Evolutionary conservation across 2,329 filamentous ascomycete species (phyloP), one percentile per base, ranked within the genome.

Genomic region (Colletotrichum coccodes): DNA sequence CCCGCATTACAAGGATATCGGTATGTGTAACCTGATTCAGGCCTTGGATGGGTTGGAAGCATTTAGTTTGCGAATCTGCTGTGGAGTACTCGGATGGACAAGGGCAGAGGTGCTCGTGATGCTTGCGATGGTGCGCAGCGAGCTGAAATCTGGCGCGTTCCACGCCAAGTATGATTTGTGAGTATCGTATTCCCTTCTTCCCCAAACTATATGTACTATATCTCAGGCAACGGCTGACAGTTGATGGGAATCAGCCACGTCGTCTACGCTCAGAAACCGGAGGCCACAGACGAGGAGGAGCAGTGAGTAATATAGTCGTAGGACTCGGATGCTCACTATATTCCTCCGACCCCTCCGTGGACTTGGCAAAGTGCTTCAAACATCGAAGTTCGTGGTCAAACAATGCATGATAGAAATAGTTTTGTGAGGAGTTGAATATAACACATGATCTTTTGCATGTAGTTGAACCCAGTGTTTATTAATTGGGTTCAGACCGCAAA

Each of bases 41-140:
- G 49, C 72, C 12, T 34, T 73, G 12, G 70, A 73, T 12, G 74
- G 74, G 0, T 53, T 75, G 6, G 74, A 76, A n/a, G 75, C 62
- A 1, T 74, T 76, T 26, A 72, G 70, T 14, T 61, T 77, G 50
- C 70, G 71, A 2, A 38, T 76, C 14, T 77, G 79, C 59, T 79
- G 77, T 4, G 73, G 74, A 14, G 73, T 76, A 1, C 64, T 76
- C 21, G 74, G 74, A 1, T 79, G 78, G 78, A 61, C 52, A 0
- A 63, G 67, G 47, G 64, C 72, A 14, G 75, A 79, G 61, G 75
- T 74, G 11, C 56, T 75, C n/a, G 71, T 75, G 1, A 65, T 79
- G 57, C 72, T 77, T 34, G 76, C 74, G 1, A 66, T 71, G 2
- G 77, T 78, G 1, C 73, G 74, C 4, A 75, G 73, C 16, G 78